Conservation (phyloP, 495 filamentous ascomycete genomes). For the Trichoderma orchidacearum region DNA sequence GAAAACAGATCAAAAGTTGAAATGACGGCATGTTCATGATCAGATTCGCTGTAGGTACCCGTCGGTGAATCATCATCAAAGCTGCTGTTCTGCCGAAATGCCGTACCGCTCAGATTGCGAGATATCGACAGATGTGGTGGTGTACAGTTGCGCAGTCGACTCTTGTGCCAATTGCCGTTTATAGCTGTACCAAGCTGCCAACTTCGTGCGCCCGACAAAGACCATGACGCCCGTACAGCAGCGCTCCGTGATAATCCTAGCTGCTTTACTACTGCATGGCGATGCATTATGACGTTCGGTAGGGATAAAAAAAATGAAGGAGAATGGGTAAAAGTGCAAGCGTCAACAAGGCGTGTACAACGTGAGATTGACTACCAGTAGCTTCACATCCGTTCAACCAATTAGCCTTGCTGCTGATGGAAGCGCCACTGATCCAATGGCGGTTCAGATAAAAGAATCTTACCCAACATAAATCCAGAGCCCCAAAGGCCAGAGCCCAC, state of each 20-base stretch:
- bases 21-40: constrained; percentile 23
- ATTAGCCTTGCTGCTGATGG: no score
- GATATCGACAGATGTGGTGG: not conserved
- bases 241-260: constrained; percentile 12
- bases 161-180: not conserved
- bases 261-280: constrained; percentile 11
- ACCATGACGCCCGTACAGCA: constrained; percentile 6
- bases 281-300: not conserved
- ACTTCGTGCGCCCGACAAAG: not conserved
- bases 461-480: no score
- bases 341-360: no score
- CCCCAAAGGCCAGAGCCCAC: not conserved
- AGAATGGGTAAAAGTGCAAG: not conserved
- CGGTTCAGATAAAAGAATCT: not conserved
- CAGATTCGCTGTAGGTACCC: constrained; percentile 19
- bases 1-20: constrained; percentile 24
- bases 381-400: no score
- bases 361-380: no score
- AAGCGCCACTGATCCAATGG: not conserved
- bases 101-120: not conserved
- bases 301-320: not conserved
- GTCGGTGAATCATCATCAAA: constrained; percentile 7
- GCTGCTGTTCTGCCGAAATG: not conserved
- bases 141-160: not conserved
- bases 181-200: constrained; percentile 2